phyloP scores from a whole-genome alignment of 805 yeast genomes.

The Candida pseudoglaebosa region DNA sequence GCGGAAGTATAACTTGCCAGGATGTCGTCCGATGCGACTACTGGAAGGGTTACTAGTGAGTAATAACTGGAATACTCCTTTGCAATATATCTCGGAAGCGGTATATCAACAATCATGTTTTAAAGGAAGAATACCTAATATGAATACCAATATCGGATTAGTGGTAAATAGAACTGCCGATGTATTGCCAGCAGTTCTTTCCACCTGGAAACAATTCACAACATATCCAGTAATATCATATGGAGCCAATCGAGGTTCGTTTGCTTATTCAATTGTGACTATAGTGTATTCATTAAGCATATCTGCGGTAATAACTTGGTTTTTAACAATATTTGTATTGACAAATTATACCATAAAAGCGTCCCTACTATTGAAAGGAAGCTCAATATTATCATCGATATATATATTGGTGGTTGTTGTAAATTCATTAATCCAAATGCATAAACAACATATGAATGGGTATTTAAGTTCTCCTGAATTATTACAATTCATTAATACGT shows the following conservation, averaged over 20 bases:
- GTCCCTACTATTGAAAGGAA: constrained; percentile 44
- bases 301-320: constrained; percentile 61
- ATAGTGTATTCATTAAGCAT: constrained; percentile 59
- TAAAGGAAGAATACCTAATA: constrained; percentile 29
- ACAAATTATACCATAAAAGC: constrained; percentile 65
- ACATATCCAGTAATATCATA: not conserved
- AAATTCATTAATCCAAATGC: constrained; percentile 43
- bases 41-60: constrained; percentile 34
- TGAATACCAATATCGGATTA: constrained; percentile 34
- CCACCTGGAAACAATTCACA: constrained; percentile 49
- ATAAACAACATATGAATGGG: constrained; percentile 44
- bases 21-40: constrained; percentile 27
- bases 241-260: constrained; percentile 36
- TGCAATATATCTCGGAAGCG: constrained; percentile 19
- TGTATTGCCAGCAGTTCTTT: constrained; percentile 40
- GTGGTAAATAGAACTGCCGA: constrained; percentile 21
- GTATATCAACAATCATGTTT: constrained; percentile 31
- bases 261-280: constrained; percentile 56
- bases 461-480: constrained; percentile 42
- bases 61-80: constrained; percentile 17
- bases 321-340: constrained; percentile 58
- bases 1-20: constrained; percentile 20
- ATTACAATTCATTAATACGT: constrained; percentile 40
- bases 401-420: constrained; percentile 51
- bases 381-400: constrained; percentile 50